These are phyloP conservation scores for Piromyces finnis DNA, from an alignment of 192 early-diverging fungal genomes.

Conservation along the genomic window DNA sequence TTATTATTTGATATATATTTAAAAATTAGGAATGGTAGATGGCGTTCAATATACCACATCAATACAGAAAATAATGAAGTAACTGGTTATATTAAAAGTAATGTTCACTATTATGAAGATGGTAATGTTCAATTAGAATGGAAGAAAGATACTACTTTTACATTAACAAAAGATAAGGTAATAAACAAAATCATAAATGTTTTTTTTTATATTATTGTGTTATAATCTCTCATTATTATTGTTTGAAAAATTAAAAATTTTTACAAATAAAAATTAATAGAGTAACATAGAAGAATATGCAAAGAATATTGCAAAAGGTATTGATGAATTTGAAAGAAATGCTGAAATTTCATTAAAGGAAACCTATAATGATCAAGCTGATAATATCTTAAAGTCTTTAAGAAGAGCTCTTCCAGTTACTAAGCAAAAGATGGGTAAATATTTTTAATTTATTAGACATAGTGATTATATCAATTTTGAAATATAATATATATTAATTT, in stretches of 20 bases:
- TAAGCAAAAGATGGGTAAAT: constrained; percentile 49
- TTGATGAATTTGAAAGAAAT: constrained; percentile 52
- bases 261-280: constrained; percentile 1
- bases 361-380: constrained; percentile 57
- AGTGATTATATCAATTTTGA: too few relatives aligned
- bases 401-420: constrained; percentile 82
- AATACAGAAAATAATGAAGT: constrained; percentile 48
- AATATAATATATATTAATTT: not conserved
- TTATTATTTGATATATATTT: too few relatives aligned
- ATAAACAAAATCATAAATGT: too few relatives aligned
- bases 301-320: constrained; percentile 34
- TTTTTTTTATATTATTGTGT: too few relatives aligned
- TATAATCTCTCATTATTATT: too few relatives aligned
- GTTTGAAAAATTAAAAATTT: not conserved
- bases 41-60: constrained; percentile 41
- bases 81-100: constrained; percentile 48
- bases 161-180: not conserved
- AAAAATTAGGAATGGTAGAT: constrained; percentile 74
- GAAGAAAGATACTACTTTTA: constrained; percentile 39
- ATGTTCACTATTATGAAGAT: constrained; percentile 98
- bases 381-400: constrained; percentile 78
- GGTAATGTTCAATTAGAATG: constrained; percentile 93
- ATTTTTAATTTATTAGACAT: not conserved
- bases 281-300: constrained; percentile 24
- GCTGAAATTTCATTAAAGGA: constrained; percentile 76